Evolutionary conservation across 495 filamentous ascomycete species (phyloP).

Genomic region (Chaetomium cochliodes): DNA sequence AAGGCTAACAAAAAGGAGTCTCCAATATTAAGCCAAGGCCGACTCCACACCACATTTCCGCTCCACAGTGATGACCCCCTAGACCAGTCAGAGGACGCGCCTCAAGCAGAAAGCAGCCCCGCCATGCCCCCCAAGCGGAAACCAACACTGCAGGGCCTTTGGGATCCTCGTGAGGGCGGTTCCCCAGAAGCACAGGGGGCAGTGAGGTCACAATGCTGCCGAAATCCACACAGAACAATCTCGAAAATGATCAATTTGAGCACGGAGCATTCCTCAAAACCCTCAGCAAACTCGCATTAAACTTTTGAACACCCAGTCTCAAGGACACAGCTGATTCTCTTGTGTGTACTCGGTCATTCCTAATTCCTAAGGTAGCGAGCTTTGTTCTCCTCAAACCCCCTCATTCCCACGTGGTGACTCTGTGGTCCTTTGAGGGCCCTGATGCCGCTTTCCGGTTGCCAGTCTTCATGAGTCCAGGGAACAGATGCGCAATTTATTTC

Average conservation of each 20-base stretch:
- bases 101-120: conserved; percentile 15
- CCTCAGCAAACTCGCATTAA: not conserved
- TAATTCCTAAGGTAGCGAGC: not conserved
- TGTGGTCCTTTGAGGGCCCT: not conserved
- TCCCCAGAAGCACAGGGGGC: conserved; percentile 1
- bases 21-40: conserved; percentile 21
- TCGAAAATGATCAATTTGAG: conserved; percentile 12
- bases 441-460: not conserved
- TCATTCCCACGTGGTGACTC: too few relatives aligned
- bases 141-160: conserved; percentile 4
- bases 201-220: not conserved
- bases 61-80: not conserved
- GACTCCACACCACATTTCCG: conserved; percentile 2
- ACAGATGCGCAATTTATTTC: not conserved
- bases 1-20: conserved; percentile 27
- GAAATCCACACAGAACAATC: conserved; percentile 16
- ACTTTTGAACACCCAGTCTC: not conserved
- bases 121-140: conserved; percentile 12
- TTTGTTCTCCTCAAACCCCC: not conserved
- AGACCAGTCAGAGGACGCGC: conserved; percentile 15
- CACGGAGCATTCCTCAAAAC: not conserved
- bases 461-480: not conserved
- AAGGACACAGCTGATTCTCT: not conserved
- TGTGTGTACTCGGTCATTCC: too few relatives aligned
- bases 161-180: conserved; percentile 1